Base-by-base conservation (phyloP, 2,329 filamentous ascomycete genomes). In the Fonsecaea erecta region DNA sequence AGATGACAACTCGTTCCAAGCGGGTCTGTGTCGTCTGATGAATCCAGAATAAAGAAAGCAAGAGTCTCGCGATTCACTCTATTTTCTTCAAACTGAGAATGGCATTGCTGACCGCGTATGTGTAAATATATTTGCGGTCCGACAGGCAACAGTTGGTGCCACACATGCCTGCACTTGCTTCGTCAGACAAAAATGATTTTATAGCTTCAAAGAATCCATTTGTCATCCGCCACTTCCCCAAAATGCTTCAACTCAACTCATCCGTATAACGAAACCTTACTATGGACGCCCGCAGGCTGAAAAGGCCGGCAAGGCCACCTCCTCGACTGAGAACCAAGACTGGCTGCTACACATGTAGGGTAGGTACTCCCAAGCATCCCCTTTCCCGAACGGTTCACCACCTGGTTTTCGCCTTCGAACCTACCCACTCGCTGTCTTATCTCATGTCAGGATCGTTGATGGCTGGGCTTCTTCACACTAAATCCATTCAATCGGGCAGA, bases 261-360 rank as follows among this genome's bases (percentile, higher is more conserved):
- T 26, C 43, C 43, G 12, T 9, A 48, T 3, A 26, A 40, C 48
- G 28, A 34, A 28, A 51, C 11, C 40, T 32, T 26, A 55, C 16
- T 12, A 66, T 63, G 60, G 46, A 55, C 6, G 16, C 26, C 35
- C 11, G 35, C 8, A 60, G 56, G 37, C 6, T 34, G 11, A 62
- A 62, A 28, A 56, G 51, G 43, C 18, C 54, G 2, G n/a, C 55
- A n/a, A 56, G 67, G 26, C 64, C 66, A 11, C 66, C 66, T 43
- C 60, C 67, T 34, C 65, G 62, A 51, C 34, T 69, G 24, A 57
- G 68, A 24, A 68, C 66, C 26, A 70, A 68, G 52, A 70, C 68
- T 14, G 68, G 68, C 16, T 70, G 68, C 58, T 52, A 52, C 34
- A 70, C 59, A 16, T 65, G 63, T 52, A 34, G 63, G 24, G 60